Conservation (phyloP, 345 rosid species). For the Salix dunnii region DNA sequence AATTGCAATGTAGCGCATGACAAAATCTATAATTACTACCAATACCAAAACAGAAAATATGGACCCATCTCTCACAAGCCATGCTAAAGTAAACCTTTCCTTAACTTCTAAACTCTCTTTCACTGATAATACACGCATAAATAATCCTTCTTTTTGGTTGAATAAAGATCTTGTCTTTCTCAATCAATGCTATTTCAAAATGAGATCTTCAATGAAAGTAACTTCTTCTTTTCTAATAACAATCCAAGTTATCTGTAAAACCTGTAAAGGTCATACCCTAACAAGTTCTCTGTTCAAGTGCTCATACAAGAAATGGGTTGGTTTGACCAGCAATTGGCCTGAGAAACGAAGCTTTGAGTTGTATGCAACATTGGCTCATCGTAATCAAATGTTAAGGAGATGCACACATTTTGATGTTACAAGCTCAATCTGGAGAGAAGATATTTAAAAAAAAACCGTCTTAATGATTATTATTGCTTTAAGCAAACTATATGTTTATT, state of each 20-base stretch:
- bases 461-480: too few species aligned
- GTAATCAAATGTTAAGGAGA: constrained; percentile 54
- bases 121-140: not conserved
- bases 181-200: not conserved
- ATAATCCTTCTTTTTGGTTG: not conserved
- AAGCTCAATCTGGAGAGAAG: too few species aligned
- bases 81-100: not conserved
- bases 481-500: too few species aligned
- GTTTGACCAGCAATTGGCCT: constrained; percentile 44
- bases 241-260: constrained; percentile 24
- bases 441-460: too few species aligned
- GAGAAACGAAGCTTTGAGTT: constrained; percentile 62
- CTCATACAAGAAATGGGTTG: constrained; percentile 52
- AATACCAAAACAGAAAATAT: too few species aligned
- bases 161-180: not conserved
- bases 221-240: constrained; percentile 24
- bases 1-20: too few species aligned
- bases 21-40: too few species aligned
- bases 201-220: constrained; percentile 30
- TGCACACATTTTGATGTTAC: constrained; percentile 41
- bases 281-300: constrained; percentile 67
- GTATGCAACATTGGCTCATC: constrained; percentile 60
- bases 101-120: not conserved
- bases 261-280: constrained; percentile 58
- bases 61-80: not conserved